Base-by-base conservation (phyloP, 1,284 basidiomycete species). In the Sporisorium scitamineum region DNA sequence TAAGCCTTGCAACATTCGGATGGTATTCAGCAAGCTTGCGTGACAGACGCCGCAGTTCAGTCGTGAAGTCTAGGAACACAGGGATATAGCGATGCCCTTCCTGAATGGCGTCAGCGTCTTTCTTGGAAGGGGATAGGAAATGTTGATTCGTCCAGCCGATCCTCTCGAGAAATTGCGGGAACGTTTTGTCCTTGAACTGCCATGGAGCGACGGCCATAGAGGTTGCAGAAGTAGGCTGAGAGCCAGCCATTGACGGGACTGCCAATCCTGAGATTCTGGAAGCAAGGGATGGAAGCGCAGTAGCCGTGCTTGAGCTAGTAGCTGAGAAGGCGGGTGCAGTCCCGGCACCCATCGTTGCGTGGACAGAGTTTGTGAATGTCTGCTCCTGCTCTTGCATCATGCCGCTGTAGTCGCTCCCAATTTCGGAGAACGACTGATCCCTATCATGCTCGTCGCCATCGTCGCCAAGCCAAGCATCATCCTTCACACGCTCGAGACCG, bases 11-110 rank as follows among this genome's bases (percentile, higher is more conserved):
- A 1, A 27, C 37, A 8, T 50, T 26, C 6, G 70, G 70, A 37
- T 72, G 70, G 20, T 72, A 61, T 6, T 26, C 29, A 6, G 70
- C 70, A 24, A 61, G 63, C 27, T 32, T 27, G 5, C 70, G 63
- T 8, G 64, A 67, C 0, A 60, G 9, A 4, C 41, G 10, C 5
- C 70, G 55, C n/a, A 72, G 45, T 0, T 34, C 8, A 2, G 52
- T n/a, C 3, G 60, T 67, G 39, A 67, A 67, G 1, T 41, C n/a
- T 14, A 47, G 44, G 27, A 72, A 72, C 18, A 72, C 27, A 3
- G n/a, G 10, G 0, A 53, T 39, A 26, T 67, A 72, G 47, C 60
- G 56, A 27, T 55, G 37, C 3, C 70, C 70, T 24, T 67, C 64
- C 2, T 48, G 29, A 0, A 61, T 29, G 4, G 67, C 56, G 14